Conservation (phyloP, 192 early-diverging fungal species). For the Lobosporangium transversale region DNA sequence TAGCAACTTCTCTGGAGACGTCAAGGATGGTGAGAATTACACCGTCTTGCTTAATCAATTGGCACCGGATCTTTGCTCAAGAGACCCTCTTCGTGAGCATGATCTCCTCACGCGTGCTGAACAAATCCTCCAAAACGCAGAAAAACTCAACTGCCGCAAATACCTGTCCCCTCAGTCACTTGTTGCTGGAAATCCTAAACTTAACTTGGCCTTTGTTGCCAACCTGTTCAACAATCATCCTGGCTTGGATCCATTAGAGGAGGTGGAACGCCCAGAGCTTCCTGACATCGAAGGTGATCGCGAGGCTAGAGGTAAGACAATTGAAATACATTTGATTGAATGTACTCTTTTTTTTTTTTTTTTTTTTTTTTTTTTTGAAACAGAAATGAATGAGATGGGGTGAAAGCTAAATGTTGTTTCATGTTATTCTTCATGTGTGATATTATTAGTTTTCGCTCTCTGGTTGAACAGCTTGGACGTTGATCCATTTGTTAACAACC, state of each 20-base stretch:
- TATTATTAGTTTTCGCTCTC: constrained; percentile 83
- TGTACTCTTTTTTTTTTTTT: background rate
- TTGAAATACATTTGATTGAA: no score
- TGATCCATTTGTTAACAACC: constrained; percentile 96
- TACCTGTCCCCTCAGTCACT: constrained; percentile 95
- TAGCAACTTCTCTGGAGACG: constrained; percentile 91
- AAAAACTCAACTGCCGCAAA: constrained; percentile 92
- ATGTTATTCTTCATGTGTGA: background rate
- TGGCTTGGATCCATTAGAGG: constrained; percentile 89
- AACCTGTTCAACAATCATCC: constrained; percentile 98
- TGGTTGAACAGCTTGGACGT: constrained; percentile 99
- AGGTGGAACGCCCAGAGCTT: constrained; percentile 91
- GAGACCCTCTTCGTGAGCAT: constrained; percentile 78
- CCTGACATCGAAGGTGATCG: constrained; percentile 87
- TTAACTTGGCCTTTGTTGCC: constrained; percentile 99
- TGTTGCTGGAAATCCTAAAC: constrained; percentile 94
- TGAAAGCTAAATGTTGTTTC: background rate
- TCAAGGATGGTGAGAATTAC: constrained; percentile 96
- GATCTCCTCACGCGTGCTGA: constrained; percentile 90
- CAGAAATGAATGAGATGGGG: no score
- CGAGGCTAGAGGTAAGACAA: constrained; percentile 80
- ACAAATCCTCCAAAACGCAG: constrained; percentile 86
- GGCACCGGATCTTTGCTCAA: constrained; percentile 81
- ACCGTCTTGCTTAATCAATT: constrained; percentile 94
- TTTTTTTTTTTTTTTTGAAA: no score